Evolutionary conservation across 306 rosid species (phyloP).

Genomic region (Inga leiocalycina): DNA sequence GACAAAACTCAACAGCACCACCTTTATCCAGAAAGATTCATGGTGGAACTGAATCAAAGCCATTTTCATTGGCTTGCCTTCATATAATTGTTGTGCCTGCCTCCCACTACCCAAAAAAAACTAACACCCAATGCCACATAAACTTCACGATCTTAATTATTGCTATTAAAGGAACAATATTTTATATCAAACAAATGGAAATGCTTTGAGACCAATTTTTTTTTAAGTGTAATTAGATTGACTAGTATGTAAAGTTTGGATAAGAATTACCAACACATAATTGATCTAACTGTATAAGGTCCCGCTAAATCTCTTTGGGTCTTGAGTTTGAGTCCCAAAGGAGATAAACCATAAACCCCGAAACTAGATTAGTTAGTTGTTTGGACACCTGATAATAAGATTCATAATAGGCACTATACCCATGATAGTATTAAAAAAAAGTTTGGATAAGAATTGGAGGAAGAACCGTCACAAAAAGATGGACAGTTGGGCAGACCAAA

Average conservation of each 20-base stretch:
- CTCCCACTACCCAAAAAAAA: neutral
- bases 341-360: too few relatives aligned
- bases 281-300: too few relatives aligned
- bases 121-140: neutral
- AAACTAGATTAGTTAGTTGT: too few relatives aligned
- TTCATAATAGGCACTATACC: too few relatives aligned
- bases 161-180: neutral
- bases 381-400: too few relatives aligned
- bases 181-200: neutral
- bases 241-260: slow-evolving; percentile 1
- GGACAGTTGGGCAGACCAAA: slow-evolving; percentile 1
- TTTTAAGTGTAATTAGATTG: neutral
- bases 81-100: neutral
- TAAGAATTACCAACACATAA: neutral
- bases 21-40: neutral
- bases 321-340: too few relatives aligned
- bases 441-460: neutral
- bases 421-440: too few relatives aligned
- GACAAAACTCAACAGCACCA: neutral
- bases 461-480: neutral
- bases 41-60: slow-evolving; percentile 4
- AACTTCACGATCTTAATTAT: neutral
- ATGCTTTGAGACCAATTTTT: neutral
- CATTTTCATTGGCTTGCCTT: neutral
- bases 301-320: too few relatives aligned